Percentiles rank a stretch among this genome's conserved stretches.
These are phyloP conservation scores for Diddensiella transvaalensis DNA, from an alignment of 805 yeast species.

Conservation along the genomic window DNA sequence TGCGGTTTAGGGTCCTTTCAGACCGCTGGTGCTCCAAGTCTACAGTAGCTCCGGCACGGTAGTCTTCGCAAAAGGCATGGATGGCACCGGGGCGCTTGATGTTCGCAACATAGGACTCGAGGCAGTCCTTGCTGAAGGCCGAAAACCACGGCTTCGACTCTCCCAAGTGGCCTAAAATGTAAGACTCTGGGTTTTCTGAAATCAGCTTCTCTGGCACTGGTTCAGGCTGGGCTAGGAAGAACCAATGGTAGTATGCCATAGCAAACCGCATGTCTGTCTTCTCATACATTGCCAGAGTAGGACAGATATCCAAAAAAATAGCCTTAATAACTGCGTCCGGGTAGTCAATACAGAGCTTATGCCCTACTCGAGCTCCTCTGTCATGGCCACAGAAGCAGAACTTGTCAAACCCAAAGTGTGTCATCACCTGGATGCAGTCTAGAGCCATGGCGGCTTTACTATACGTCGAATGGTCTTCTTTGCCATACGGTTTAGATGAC, in stretches of 20 bases:
- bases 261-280: constrained; percentile 15
- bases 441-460: constrained; percentile 15
- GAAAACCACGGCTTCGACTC: neutral
- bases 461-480: constrained; percentile 8
- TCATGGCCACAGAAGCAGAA: constrained; percentile 20
- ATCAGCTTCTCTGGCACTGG: constrained; percentile 19
- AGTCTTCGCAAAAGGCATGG: constrained; percentile 19
- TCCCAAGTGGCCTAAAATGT: constrained; percentile 1
- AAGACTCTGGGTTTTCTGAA: constrained; percentile 12
- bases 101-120: constrained; percentile 6
- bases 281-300: constrained; percentile 18
- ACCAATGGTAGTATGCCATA: constrained; percentile 17
- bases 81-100: constrained; percentile 6
- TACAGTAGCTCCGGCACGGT: constrained; percentile 17
- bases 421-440: constrained; percentile 16
- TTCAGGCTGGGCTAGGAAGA: constrained; percentile 17
- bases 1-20: constrained; percentile 8
- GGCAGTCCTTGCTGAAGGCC: constrained; percentile 2
- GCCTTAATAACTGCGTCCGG: constrained; percentile 12
- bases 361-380: constrained; percentile 19
- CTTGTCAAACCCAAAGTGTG: constrained; percentile 4
- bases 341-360: constrained; percentile 15
- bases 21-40: constrained; percentile 14
- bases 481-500: constrained; percentile 12
- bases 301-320: constrained; percentile 15